A percentile compares a stretch with the other conserved stretches of the same genome.
These are phyloP conservation scores for Quercus ilex DNA, from an alignment of 306 rosid species.

Conservation along the genomic window DNA sequence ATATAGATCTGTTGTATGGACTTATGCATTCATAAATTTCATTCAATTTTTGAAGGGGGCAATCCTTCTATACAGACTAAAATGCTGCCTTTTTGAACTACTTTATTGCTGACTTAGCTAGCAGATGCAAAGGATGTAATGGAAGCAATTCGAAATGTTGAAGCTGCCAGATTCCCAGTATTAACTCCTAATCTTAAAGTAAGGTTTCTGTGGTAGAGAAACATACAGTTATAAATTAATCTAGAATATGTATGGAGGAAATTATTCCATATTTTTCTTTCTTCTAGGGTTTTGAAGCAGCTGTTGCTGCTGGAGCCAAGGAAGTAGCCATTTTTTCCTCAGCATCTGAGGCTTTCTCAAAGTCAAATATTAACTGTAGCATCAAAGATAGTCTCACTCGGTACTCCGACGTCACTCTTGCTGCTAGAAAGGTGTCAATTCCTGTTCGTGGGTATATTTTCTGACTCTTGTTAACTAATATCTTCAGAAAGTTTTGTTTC, in stretches of 20 bases:
- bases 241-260: slow-evolving; percentile 15
- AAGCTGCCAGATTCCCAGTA: slow-evolving; percentile 78
- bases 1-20: not conserved
- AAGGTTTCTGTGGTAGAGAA: slow-evolving; percentile 21
- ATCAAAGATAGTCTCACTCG: slow-evolving; percentile 74
- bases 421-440: slow-evolving; percentile 66
- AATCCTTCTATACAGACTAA: not conserved
- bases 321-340: slow-evolving; percentile 91
- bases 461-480: not conserved
- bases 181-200: slow-evolving; percentile 87
- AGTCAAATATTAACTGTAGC: slow-evolving; percentile 74
- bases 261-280: slow-evolving; percentile 17
- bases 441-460: slow-evolving; percentile 82
- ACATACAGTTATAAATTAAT: not conserved
- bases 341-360: slow-evolving; percentile 90
- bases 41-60: not conserved
- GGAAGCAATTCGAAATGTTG: slow-evolving; percentile 60
- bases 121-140: slow-evolving; percentile 90
- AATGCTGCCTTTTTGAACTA: not conserved
- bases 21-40: not conserved
- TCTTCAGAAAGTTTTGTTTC: too few relatives aligned
- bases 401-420: slow-evolving; percentile 57
- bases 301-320: slow-evolving; percentile 88
- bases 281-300: slow-evolving; percentile 87
- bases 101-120: slow-evolving; percentile 43